These are phyloP conservation scores for Phytomonas sp. DNA, from an alignment of 208 protist genomes.

Conservation along the genomic window DNA sequence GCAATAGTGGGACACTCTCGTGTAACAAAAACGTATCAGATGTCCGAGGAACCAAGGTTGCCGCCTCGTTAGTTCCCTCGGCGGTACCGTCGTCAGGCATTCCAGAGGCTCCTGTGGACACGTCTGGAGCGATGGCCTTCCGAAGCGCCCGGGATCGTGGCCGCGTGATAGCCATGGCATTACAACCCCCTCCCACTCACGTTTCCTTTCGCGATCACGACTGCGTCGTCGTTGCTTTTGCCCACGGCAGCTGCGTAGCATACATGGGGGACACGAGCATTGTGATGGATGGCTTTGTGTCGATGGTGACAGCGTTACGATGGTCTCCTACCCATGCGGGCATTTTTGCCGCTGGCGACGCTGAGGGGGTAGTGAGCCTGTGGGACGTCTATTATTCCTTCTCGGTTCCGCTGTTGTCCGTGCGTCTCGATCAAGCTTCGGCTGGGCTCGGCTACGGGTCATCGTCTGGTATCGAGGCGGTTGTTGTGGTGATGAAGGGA, in stretches of 20 bases:
- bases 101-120: not conserved
- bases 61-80: not conserved
- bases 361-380: slow-evolving; percentile 37
- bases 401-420: slow-evolving; percentile 27
- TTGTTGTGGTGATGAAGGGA: slow-evolving; percentile 5
- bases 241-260: slow-evolving; percentile 43
- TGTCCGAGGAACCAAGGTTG: not conserved
- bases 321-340: slow-evolving; percentile 58
- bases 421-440: slow-evolving; percentile 21
- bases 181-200: slow-evolving; percentile 27
- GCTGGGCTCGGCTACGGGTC: slow-evolving; percentile 11
- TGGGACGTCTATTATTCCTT: slow-evolving; percentile 46
- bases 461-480: slow-evolving; percentile 13
- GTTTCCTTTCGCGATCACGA: slow-evolving; percentile 22
- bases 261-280: slow-evolving; percentile 33
- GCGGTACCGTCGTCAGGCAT: not conserved
- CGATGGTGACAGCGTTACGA: slow-evolving; percentile 37
- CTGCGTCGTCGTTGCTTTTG: slow-evolving; percentile 38
- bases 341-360: slow-evolving; percentile 61
- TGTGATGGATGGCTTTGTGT: slow-evolving; percentile 40
- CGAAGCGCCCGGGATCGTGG: slow-evolving; percentile 16
- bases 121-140: not conserved
- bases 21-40: not conserved
- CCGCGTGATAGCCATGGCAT: slow-evolving; percentile 30
- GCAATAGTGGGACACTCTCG: not conserved